A percentile compares a stretch with the other conserved stretches of the same genome.
phyloP scores from a whole-genome alignment of 202 grass and related monocot genomes.

The Panicum virgatum region DNA sequence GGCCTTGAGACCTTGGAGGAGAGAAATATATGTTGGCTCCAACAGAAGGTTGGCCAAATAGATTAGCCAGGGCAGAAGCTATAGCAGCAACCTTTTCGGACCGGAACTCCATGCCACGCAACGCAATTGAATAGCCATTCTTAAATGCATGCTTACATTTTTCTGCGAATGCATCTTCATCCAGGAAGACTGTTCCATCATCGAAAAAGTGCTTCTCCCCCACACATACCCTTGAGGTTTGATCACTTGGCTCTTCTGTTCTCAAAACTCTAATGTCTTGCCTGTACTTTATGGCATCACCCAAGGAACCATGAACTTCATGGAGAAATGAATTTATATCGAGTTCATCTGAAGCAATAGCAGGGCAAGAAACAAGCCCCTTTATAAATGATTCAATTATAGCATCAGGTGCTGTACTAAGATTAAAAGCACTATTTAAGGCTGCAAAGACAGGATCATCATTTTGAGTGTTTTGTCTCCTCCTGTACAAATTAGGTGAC shows the following conservation, averaged over 20 bases:
- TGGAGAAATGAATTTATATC: conserved; percentile 63
- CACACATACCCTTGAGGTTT: conserved; percentile 25
- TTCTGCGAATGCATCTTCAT: conserved; percentile 32
- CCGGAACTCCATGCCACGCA: conserved; percentile 85
- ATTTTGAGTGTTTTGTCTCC: conserved; percentile 22
- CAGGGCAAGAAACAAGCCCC: conserved; percentile 63
- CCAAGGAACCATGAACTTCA: conserved; percentile 55
- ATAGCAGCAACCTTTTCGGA: conserved; percentile 63
- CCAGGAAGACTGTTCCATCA: conserved; percentile 21
- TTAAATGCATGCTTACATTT: conserved; percentile 62
- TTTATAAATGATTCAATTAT: conserved; percentile 59
- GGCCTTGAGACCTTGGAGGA: conserved; percentile 72
- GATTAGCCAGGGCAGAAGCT: conserved; percentile 56
- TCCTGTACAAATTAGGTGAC: conserved; percentile 48
- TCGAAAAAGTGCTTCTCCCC: conserved; percentile 61
- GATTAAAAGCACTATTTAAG: conserved; percentile 48
- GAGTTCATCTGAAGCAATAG: conserved; percentile 76
- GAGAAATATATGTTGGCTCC: conserved; percentile 90
- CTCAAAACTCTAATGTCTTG: conserved; percentile 79
- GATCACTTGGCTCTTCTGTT: conserved; percentile 33
- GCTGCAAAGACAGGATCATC: conserved; percentile 49
- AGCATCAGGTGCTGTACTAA: conserved; percentile 40
- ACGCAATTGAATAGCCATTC: conserved; percentile 76
- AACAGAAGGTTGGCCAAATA: conserved; percentile 89
- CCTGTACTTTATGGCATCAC: conserved; percentile 52